These are phyloP conservation scores for Peronospora farinosa DNA, from an alignment of 352 stramenopile species.

Conservation along the genomic window DNA sequence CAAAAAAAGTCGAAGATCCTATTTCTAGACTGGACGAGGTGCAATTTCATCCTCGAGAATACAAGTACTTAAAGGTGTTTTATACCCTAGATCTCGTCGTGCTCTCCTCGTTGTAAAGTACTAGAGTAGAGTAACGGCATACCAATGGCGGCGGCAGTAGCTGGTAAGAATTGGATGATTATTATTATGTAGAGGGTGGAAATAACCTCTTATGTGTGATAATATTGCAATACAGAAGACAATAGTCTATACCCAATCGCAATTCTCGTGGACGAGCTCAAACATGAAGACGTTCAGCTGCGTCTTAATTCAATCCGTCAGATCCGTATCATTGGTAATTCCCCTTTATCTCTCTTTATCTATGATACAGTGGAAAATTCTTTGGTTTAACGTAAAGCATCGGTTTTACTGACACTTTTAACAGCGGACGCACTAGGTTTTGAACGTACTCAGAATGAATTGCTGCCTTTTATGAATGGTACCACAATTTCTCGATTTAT, in stretches of 20 bases:
- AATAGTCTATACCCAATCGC: conserved; percentile 85
- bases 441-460: conserved; percentile 89
- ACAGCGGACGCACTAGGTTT: conserved; percentile 83
- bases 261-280: conserved; percentile 89
- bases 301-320: conserved; percentile 89
- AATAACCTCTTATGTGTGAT: conserved; percentile 16
- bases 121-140: conserved; percentile 13
- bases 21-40: conserved; percentile 1
- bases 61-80: background rate
- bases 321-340: conserved; percentile 85
- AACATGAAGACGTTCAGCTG: conserved; percentile 89
- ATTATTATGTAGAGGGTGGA: conserved; percentile 5
- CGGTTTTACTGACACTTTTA: conserved; percentile 6
- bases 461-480: conserved; percentile 97
- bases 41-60: background rate
- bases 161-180: conserved; percentile 18
- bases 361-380: background rate
- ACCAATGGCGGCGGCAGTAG: conserved; percentile 29
- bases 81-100: background rate
- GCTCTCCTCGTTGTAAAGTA: conserved; percentile 5
- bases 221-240: conserved; percentile 32
- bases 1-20: conserved; percentile 18
- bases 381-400: conserved; percentile 10
- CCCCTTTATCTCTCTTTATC: background rate
- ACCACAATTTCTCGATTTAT: background rate